These are phyloP conservation scores for Russula griseocarnosa DNA, from an alignment of 768 basidiomycete genomes.

Conservation along the genomic window DNA sequence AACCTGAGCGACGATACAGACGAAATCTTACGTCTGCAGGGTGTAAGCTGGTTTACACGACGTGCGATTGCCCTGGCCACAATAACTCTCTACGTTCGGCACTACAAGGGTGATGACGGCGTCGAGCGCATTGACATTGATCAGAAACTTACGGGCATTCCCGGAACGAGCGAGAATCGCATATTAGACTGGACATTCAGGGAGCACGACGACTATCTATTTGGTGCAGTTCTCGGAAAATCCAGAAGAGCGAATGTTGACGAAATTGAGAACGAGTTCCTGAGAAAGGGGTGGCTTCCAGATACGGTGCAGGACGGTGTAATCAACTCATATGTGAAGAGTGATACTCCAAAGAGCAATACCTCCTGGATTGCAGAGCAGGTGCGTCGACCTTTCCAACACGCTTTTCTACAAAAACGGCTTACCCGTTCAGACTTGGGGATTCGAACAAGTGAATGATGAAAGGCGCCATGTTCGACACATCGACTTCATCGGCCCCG, in stretches of 20 bases:
- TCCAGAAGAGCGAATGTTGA: constrained; percentile 34
- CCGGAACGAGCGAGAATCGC: constrained; percentile 54
- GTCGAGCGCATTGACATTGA: constrained; percentile 64
- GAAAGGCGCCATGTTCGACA: constrained; percentile 28
- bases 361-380: constrained; percentile 60
- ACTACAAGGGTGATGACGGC: constrained; percentile 56
- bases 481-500: constrained; percentile 23
- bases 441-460: constrained; percentile 27
- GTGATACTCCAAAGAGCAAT: constrained; percentile 59
- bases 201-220: constrained; percentile 54
- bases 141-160: constrained; percentile 57
- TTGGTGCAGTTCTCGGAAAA: constrained; percentile 52
- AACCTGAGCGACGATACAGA: constrained; percentile 57
- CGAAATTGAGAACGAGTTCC: constrained; percentile 36
- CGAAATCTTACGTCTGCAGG: constrained; percentile 63
- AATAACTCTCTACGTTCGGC: constrained; percentile 55
- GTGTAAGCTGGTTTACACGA: constrained; percentile 68
- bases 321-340: constrained; percentile 44
- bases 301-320: constrained; percentile 39
- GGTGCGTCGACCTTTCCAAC: constrained; percentile 38
- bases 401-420: background rate
- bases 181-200: constrained; percentile 54
- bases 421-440: constrained; percentile 25
- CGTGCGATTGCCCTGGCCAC: constrained; percentile 53
- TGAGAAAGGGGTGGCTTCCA: constrained; percentile 44